Evolutionary conservation across 495 filamentous ascomycete species (phyloP), one percentile per base, ranked within the genome.

Genomic region (Hypoxylon trugodes): DNA sequence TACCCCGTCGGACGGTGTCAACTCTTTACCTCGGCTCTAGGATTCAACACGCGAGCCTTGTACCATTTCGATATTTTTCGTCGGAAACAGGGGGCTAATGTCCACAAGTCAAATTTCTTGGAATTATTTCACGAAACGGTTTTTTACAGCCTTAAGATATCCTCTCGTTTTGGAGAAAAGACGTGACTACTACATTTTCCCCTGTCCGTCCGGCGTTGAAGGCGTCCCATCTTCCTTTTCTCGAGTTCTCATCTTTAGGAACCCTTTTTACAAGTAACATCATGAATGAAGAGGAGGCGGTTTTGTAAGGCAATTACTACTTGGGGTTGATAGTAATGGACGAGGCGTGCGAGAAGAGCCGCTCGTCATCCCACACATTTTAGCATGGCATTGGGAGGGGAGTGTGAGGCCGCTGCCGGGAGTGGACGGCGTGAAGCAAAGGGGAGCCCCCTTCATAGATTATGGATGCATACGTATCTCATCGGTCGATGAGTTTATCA

Each of bases 171-270:
- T 47, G 42, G 61, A 28, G 42, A 42, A 66, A 52, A 54, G 56
- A 59, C 48, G 41, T 16, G 53, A 59, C 59, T 35, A 42, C 32
- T 42, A 35, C 30, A 22, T 10, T 41, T 59, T 59, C 19, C 28
- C 19, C 43, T 42, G 65, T 64, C 65, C 59, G 59, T 64, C 59
- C 22, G 65, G 65, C 65, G 65, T 68, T 68, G 33, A 59, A 57
- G 65, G 65, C 65, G 65, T 68, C 65, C 21, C 42, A 42, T 24
- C 48, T 57, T 40, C 28, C 38, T 57, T 57, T 63, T 63, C 51
- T 57, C 46, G 16, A 22, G n/a, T n/a, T 26, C 47, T 49, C 30
- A n/a, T 45, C 43, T 59, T 59, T 38, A 66, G 48, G 52, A 47
- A 63, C 47, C 51, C 55, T 60, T 58, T 46, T 60, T n/a, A n/a